Evolutionary conservation across 176 grass and related monocot genomes (phyloP), one percentile per base, ranked within the genome.

Genomic region (Themeda triandra): DNA sequence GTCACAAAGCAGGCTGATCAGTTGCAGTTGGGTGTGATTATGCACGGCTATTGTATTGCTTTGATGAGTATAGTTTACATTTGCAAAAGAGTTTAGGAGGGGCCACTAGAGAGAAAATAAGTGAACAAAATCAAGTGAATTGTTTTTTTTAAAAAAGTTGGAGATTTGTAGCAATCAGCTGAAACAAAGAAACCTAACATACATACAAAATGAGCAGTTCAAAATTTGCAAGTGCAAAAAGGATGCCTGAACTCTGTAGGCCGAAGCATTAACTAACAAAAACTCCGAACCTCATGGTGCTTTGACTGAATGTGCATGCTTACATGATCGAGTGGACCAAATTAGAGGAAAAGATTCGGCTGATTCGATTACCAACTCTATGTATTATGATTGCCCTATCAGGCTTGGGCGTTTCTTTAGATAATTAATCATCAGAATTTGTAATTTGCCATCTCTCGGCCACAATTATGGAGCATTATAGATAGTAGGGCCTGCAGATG

Each of bases 331-430:
- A 53, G 33, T 72, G 67, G 56, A 56, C 39, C 54, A 41, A 71
- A 63, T 53, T 42, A 56, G 59, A 41, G 33, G 35, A 71, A 77
- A 79, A 49, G 62, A 23, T 62, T 82, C 13, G 30, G 79, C 23
- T 78, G 73, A 90, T 90, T 49, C 70, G 66, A 83, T 74, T 82
- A 79, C 84, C 79, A 59, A 72, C 83, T 90, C 79, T 66, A 63
- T 45, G 65, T 79, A 73, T 83, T 58, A 78, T 86, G 66, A 78
- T 86, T 83, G 58, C 45, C 44, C 28, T 31, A 79, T 66, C 66
- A 29, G 58, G 36, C 9, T 79, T 68, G 45, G 84, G 37, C 39
- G 27, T 82, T 82, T 42, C 59, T 82, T 28, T 28, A 19, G 58
- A 68, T 74, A 79, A 86, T 82, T 74, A 79, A 86, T 82, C 33